Conservation (phyloP, 306 rosid species). For the Benincasa hispida region DNA sequence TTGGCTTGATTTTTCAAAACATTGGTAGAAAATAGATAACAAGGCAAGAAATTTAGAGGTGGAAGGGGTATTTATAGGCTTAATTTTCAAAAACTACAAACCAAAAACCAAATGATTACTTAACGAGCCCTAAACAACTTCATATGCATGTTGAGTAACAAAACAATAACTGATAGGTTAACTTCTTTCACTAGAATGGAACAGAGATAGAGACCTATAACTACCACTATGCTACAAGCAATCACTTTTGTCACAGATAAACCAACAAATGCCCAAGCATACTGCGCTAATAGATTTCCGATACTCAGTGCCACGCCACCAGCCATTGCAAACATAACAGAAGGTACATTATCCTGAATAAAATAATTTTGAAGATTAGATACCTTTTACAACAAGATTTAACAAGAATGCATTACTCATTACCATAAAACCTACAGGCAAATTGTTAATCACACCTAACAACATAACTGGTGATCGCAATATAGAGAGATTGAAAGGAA, state of each 20-base stretch:
- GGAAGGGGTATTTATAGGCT: no score
- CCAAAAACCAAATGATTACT: no score
- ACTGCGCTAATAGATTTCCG: constrained; percentile 69
- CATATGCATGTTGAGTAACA: background rate
- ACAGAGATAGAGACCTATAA: constrained; percentile 44
- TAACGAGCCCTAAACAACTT: no score
- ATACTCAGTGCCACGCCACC: constrained; percentile 72
- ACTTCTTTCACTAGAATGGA: background rate
- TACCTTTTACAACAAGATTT: background rate
- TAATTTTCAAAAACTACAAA: no score
- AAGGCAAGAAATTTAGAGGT: no score
- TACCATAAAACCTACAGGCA: background rate
- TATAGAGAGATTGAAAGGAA: background rate
- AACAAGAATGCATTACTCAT: background rate
- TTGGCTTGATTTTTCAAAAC: no score
- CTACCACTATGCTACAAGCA: constrained; percentile 65
- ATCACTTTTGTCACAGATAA: constrained; percentile 75
- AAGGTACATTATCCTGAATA: constrained; percentile 70
- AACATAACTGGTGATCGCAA: background rate
- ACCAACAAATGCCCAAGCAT: constrained; percentile 84
- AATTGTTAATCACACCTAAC: background rate
- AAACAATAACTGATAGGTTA: background rate
- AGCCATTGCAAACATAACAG: constrained; percentile 69
- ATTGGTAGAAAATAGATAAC: no score
- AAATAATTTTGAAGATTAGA: background rate